phyloP scores from a whole-genome alignment of 768 basidiomycete species.

The Boletus tylopilopsis region DNA sequence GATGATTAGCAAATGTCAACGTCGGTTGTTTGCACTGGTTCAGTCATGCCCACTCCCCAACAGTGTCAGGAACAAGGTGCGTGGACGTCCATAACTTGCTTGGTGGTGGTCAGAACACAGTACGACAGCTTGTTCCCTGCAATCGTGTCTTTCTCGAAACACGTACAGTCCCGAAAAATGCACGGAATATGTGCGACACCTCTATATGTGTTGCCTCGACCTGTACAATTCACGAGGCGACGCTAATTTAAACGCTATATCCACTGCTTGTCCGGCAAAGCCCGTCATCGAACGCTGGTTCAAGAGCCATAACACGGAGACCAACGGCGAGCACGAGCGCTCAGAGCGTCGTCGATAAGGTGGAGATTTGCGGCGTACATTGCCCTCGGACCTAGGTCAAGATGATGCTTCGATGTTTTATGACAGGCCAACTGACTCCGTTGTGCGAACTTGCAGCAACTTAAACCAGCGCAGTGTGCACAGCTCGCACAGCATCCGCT shows the following conservation, averaged over 20 bases:
- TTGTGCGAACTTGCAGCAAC: conserved; percentile 3
- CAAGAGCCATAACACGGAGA: conserved; percentile 27
- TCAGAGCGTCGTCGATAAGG: no score
- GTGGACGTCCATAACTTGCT: background rate
- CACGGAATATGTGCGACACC: conserved; percentile 42
- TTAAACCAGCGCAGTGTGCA: background rate
- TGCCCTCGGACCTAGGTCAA: no score
- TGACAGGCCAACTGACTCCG: conserved; percentile 6
- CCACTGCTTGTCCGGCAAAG: conserved; percentile 60
- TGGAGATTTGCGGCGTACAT: no score
- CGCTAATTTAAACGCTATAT: conserved; percentile 36
- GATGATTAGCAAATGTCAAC: no score
- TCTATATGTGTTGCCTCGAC: conserved; percentile 60
- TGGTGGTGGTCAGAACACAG: background rate
- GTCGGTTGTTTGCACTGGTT: no score
- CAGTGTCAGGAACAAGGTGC: conserved; percentile 25
- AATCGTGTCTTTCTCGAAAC: conserved; percentile 58
- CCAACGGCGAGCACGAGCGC: background rate
- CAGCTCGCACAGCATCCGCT: conserved; percentile 1
- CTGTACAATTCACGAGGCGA: conserved; percentile 42
- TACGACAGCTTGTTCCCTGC: conserved; percentile 56
- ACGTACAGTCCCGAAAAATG: conserved; percentile 66
- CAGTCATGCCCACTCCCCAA: no score
- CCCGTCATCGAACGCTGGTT: conserved; percentile 57
- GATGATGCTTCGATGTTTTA: background rate